Evolutionary conservation across 1,284 basidiomycete genomes (phyloP).

Genomic region (Gymnopus androsaceus): DNA sequence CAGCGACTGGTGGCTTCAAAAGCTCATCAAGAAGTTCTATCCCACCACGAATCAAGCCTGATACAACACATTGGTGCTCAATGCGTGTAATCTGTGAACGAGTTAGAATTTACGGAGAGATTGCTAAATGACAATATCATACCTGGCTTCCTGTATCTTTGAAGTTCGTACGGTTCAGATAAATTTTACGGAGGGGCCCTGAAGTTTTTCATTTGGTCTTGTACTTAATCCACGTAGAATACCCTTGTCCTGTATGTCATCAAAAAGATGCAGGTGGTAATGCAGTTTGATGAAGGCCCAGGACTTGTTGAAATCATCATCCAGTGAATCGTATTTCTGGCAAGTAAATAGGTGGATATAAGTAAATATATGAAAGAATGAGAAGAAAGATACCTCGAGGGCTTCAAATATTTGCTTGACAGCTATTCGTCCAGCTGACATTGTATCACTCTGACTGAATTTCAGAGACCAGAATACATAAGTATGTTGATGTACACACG

Average conservation of each 20-base stretch:
- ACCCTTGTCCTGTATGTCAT: constrained; percentile 27
- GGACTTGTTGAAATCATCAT: constrained; percentile 15
- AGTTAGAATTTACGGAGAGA: background rate
- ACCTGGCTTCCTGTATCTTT: constrained; percentile 15
- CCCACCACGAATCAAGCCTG: constrained; percentile 18
- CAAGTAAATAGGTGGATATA: background rate
- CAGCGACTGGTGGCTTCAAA: background rate
- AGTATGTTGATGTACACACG: constrained; percentile 3
- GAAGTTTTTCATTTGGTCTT: too few species aligned
- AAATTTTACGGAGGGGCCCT: constrained; percentile 16
- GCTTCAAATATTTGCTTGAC: background rate
- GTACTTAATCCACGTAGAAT: constrained; percentile 25
- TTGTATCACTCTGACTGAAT: background rate
- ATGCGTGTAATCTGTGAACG: constrained; percentile 26
- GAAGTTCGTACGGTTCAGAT: constrained; percentile 16
- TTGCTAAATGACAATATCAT: background rate
- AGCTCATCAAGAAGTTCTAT: constrained; percentile 22
- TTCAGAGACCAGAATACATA: background rate
- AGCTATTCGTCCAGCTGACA: background rate
- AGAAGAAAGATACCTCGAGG: background rate
- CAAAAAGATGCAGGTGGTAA: constrained; percentile 20
- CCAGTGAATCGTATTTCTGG: constrained; percentile 3
- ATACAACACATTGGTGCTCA: constrained; percentile 22
- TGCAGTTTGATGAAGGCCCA: constrained; percentile 30
- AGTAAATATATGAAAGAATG: background rate